Percentiles rank a stretch among this genome's conserved stretches.
These are phyloP conservation scores for Blastobotrys arbuscula DNA, from an alignment of 1,139 yeast genomes.

Conservation along the genomic window DNA sequence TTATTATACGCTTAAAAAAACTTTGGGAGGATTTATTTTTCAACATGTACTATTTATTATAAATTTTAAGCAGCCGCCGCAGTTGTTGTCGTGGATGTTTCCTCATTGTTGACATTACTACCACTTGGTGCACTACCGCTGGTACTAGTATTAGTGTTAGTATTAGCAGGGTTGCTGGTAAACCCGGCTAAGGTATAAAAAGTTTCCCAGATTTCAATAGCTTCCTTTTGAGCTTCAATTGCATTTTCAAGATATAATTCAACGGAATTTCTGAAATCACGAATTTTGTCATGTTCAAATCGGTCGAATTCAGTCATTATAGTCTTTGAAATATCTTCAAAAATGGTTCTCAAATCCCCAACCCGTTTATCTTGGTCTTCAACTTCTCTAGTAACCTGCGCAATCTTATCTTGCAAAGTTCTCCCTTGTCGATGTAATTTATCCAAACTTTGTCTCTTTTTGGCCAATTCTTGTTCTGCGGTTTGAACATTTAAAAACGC, in stretches of 20 bases:
- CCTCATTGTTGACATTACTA: too few relatives aligned
- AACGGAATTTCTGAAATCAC: constrained; percentile 82
- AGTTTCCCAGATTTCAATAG: constrained; percentile 93
- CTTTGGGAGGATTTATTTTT: too few relatives aligned
- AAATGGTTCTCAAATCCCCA: constrained; percentile 49
- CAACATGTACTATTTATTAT: too few relatives aligned
- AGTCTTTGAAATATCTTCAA: constrained; percentile 54
- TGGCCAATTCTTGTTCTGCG: constrained; percentile 45
- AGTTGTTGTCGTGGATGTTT: too few relatives aligned
- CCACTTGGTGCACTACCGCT: too few relatives aligned
- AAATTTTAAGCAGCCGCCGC: too few relatives aligned
- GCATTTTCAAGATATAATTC: constrained; percentile 89
- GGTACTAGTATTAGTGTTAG: too few relatives aligned
- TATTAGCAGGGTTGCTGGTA: too few relatives aligned
- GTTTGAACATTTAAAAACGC: constrained; percentile 56
- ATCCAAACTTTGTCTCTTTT: constrained; percentile 45
- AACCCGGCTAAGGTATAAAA: constrained; percentile 34
- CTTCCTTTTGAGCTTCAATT: constrained; percentile 89
- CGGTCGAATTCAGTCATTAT: constrained; percentile 63
- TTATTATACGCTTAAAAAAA: too few relatives aligned
- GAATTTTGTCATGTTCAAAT: constrained; percentile 72
- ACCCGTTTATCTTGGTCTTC: constrained; percentile 55
- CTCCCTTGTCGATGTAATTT: constrained; percentile 51
- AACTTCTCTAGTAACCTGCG: constrained; percentile 51
- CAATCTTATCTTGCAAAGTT: constrained; percentile 59